phyloP scores from a whole-genome alignment of 73 alveolate species.

The Stentor coeruleus region DNA sequence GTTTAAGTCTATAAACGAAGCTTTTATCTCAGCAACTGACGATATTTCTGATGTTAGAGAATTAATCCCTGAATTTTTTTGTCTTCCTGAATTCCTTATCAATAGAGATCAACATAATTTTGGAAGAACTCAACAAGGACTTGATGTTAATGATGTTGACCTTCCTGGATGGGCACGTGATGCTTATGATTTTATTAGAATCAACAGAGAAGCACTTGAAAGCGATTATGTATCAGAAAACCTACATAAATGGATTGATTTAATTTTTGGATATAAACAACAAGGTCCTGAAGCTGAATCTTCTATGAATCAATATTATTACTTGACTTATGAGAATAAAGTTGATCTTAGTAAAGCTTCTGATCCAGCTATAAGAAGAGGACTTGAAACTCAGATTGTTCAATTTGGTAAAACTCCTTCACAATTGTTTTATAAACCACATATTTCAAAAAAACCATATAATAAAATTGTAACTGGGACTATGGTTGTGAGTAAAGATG shows the following conservation, averaged over 20 bases:
- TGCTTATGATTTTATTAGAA: conserved; percentile 78
- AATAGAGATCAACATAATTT: conserved; percentile 53
- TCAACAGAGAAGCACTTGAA: conserved; percentile 84
- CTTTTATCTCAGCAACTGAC: conserved; percentile 71
- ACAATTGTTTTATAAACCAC: conserved; percentile 74
- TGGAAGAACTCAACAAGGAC: conserved; percentile 56
- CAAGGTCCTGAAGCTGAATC: conserved; percentile 79
- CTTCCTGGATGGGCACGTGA: conserved; percentile 79
- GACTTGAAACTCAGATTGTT: conserved; percentile 67
- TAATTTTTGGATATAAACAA: conserved; percentile 77
- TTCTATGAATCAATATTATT: conserved; percentile 74
- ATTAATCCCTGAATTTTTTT: conserved; percentile 93
- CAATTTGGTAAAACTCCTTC: conserved; percentile 89
- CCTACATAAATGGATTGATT: conserved; percentile 84
- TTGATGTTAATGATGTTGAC: conserved; percentile 65
- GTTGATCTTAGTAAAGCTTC: conserved; percentile 53
- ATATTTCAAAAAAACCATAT: conserved; percentile 54
- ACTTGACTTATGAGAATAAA: conserved; percentile 64
- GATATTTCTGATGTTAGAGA: conserved; percentile 96
- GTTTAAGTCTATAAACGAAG: conserved; percentile 71
- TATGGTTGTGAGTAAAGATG: not conserved
- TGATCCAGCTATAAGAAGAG: conserved; percentile 45
- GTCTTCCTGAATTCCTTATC: conserved; percentile 81
- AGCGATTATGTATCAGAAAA: conserved; percentile 66
- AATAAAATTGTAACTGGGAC: conserved; percentile 36